A percentile compares a stretch with the other conserved stretches of the same genome.
phyloP scores from a whole-genome alignment of 2,329 filamentous ascomycete species.

The Cordyceps tenuipes region DNA sequence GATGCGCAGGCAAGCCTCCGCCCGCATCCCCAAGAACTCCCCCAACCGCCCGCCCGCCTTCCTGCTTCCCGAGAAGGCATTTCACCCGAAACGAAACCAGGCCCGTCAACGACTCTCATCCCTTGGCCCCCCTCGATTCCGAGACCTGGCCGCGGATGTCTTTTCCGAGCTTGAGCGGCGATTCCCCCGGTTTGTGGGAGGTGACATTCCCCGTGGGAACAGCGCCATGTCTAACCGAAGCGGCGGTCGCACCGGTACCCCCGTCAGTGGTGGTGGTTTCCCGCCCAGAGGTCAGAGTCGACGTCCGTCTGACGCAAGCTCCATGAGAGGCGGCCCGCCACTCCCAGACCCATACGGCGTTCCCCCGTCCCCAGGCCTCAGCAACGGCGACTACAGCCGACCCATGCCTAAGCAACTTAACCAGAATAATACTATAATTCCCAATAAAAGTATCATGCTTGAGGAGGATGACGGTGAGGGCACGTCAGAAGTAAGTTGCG shows the following conservation, averaged over 20 bases:
- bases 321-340: constrained; percentile 39
- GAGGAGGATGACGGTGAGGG: constrained; percentile 82
- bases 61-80: constrained; percentile 75
- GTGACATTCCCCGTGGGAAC: constrained; percentile 58
- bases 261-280: constrained; percentile 47
- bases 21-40: constrained; percentile 44
- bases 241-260: constrained; percentile 51
- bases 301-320: constrained; percentile 55
- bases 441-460: constrained; percentile 95
- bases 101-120: constrained; percentile 93
- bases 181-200: constrained; percentile 70
- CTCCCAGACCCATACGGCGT: constrained; percentile 40
- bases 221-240: constrained; percentile 59
- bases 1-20: constrained; percentile 69
- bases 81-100: constrained; percentile 96
- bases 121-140: constrained; percentile 75
- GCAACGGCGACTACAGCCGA: constrained; percentile 59
- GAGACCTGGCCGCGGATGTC: constrained; percentile 89
- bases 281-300: constrained; percentile 44
- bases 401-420: constrained; percentile 77
- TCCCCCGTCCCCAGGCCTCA: constrained; percentile 51
- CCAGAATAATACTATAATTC: constrained; percentile 91
- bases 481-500: constrained; percentile 36
- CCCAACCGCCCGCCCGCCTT: constrained; percentile 56
- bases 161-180: constrained; percentile 90